These are phyloP conservation scores for Barbatosphaeria neglecta DNA, from an alignment of 495 filamentous ascomycete species.

Conservation along the genomic window DNA sequence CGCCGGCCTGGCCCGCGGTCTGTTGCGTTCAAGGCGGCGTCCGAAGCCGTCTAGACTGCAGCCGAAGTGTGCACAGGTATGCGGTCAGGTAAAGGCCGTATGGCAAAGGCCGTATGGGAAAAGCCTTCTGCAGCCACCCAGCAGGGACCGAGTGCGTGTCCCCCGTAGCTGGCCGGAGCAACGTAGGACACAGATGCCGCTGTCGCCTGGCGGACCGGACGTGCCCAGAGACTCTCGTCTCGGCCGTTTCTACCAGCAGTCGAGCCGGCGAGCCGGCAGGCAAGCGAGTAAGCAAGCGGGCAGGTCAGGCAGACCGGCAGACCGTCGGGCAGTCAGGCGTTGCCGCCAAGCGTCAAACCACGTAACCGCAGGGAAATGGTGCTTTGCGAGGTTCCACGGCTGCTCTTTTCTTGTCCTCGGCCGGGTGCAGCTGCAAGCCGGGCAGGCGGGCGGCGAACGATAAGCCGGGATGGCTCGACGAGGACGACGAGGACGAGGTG, in stretches of 20 bases:
- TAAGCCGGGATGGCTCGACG: too few species aligned
- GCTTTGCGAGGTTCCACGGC: conserved; percentile 11
- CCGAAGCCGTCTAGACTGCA: too few species aligned
- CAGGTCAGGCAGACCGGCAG: neutral
- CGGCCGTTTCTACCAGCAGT: conserved; percentile 8
- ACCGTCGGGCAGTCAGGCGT: neutral
- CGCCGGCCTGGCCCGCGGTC: too few species aligned
- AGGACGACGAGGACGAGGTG: too few species aligned
- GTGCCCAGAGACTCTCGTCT: conserved; percentile 7
- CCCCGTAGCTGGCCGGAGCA: conserved; percentile 5
- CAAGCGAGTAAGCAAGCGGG: neutral
- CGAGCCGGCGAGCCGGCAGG: conserved; percentile 1
- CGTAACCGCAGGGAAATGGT: neutral
- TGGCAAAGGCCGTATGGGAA: too few species aligned
- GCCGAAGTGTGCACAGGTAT: too few species aligned
- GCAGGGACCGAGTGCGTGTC: conserved; percentile 1
- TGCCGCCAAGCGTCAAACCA: neutral
- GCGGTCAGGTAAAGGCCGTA: too few species aligned
- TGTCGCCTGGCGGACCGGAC: conserved; percentile 17
- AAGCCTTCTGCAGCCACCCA: neutral
- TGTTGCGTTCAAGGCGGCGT: too few species aligned
- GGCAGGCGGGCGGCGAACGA: conserved; percentile 1
- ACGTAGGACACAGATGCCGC: conserved; percentile 34
- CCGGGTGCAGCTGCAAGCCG: conserved; percentile 8
- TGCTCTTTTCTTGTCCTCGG: conserved; percentile 15